Evolutionary conservation across 352 stramenopile species (phyloP), one percentile per base, ranked within the genome.

Genomic region (Phytophthora aleatoria): DNA sequence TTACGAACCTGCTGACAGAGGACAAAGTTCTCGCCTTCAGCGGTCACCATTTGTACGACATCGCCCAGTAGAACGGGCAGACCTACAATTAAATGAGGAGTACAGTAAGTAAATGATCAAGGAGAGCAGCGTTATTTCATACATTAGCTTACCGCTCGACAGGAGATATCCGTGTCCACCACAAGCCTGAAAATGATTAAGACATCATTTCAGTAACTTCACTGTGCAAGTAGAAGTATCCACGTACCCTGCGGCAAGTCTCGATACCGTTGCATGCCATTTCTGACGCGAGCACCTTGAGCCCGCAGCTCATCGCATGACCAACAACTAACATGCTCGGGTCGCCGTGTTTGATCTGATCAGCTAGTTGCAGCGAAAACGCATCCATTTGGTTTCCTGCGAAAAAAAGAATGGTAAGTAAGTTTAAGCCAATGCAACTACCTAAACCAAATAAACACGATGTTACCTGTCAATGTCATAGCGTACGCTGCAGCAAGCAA

Each of bases 21-120:
- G 67, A 99, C 97, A 57, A 97, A 94, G 77, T 98, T 99, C 65
- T 99, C 96, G 42, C 96, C 96, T 72, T 98, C 96, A n/a, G 97
- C 95, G 1, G 96, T 99, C 49, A 97, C 96, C 42, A 89, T 96
- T 67, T 98, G 93, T n/a, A 98, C 79, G 45, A 98, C 96, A 48
- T 96, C 94, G 5, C 87, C 90, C 8, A 96, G 79, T 33, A 98
- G 70, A 57, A 95, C 72, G 10, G 60, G 50, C 5, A 76, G 35
- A 12, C 71, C 69, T 77, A 31, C n/a, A 50, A 20, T 20, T 20
- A 5, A 36, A 50, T 4, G 5, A 28, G 15, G 15, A 20, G 20
- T 20, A 20, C 20, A 20, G 9, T 48, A 10, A 39, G 15, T 35
- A 33, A 26, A 9, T 41, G 36, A 16, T 41, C 4, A n/a, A 13